These are phyloP conservation scores for Epichloe scottii DNA, from an alignment of 2,329 filamentous ascomycete species.

Conservation along the genomic window DNA sequence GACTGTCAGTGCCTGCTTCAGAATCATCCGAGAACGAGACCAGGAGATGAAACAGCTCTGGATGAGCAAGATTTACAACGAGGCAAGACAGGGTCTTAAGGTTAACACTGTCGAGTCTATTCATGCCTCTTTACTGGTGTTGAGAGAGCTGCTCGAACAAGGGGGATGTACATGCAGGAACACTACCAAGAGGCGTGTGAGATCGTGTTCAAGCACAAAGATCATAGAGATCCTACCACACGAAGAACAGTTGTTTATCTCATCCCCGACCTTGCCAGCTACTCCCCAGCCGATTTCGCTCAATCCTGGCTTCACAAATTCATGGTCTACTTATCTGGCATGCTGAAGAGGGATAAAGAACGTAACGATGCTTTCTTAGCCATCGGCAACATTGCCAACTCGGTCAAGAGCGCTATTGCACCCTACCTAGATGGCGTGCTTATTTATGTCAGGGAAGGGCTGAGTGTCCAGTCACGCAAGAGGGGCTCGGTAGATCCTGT, in stretches of 20 bases:
- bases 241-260: conserved; percentile 80
- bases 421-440: conserved; percentile 92
- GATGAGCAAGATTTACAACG: conserved; percentile 84
- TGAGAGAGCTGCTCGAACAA: conserved; percentile 86
- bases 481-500: conserved; percentile 61
- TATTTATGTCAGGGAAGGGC: conserved; percentile 82
- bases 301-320: conserved; percentile 82
- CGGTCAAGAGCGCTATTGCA: conserved; percentile 87
- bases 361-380: conserved; percentile 89
- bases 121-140: conserved; percentile 84
- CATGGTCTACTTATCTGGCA: conserved; percentile 89
- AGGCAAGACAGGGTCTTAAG: conserved; percentile 68
- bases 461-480: conserved; percentile 64
- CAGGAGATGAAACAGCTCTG: conserved; percentile 74
- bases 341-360: conserved; percentile 91
- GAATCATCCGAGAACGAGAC: conserved; percentile 89
- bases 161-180: conserved; percentile 99
- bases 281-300: conserved; percentile 83
- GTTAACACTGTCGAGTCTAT: conserved; percentile 74
- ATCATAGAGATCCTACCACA: conserved; percentile 80
- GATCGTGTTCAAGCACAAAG: conserved; percentile 82
- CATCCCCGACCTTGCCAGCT: conserved; percentile 85
- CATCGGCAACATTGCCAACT: conserved; percentile 92
- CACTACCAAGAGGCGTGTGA: conserved; percentile 88
- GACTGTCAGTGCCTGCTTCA: conserved; percentile 87